Base-by-base conservation (phyloP, 306 rosid genomes). In the Dryas drummondii region DNA sequence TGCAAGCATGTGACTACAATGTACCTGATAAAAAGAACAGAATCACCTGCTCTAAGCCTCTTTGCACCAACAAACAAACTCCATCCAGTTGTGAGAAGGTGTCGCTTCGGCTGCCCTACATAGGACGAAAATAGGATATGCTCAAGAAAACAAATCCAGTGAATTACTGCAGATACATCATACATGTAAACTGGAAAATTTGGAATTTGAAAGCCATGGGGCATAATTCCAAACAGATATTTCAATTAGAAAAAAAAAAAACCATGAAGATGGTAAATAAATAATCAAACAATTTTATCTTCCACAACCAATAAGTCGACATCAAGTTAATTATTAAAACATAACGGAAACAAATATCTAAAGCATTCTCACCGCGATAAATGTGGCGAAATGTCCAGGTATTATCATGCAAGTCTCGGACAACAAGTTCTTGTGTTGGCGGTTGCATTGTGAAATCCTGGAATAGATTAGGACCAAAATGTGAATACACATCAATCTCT, bases 11-110 rank as follows among this genome's bases (percentile, higher is more conserved):
- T 46, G 4, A 70, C 16, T 72, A 27, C 14, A 8, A 7, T 47
- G 56, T 92, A 87, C 98, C 98, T 91, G 82, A 93, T 89, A 81
- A 93, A 91, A 49, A 93, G 91, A 68, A 93, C 97, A n/a, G 98
- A 81, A 81, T 93, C 98, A 1, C 97, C 97, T 1, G 97, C 97
- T 87, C 84, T 88, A 58, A 93, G 97, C 87, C 98, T 87, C 85
- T 91, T 93, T 66, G 96, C 86, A 50, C 96, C 91, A 9, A 93
- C 94, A 79, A 93, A 93, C 72, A 91, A 74, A 82, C 97, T 93
- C 98, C 98, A 96, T 45, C 99, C 99, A 10, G 99, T 92, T 72
- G 99, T 96, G 74, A 96, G 96, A 85, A 96, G 98, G 78, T 96
- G 99, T 71, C 99, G 82, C 85, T 92, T 96, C 1, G 99, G 99